phyloP scores from a whole-genome alignment of 2,329 filamentous ascomycete species.

The Penicillium sp. region DNA sequence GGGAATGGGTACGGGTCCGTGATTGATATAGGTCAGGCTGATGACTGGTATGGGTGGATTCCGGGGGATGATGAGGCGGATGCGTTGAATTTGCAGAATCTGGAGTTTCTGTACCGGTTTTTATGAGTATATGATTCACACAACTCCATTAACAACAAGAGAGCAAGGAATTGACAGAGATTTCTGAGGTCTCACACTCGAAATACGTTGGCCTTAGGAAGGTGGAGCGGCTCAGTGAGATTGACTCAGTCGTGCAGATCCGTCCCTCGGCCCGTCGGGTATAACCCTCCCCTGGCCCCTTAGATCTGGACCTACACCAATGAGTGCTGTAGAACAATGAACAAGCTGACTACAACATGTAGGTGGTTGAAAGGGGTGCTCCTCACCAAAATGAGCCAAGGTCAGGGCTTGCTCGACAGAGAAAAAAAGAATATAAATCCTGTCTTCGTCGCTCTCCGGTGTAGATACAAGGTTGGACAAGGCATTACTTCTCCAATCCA shows the following conservation, averaged over 20 bases:
- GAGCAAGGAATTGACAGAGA: too few species aligned
- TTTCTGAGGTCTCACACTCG: too few species aligned
- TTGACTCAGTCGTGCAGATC: background rate
- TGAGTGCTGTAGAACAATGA: too few species aligned
- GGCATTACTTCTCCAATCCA: background rate
- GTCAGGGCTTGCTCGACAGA: too few species aligned
- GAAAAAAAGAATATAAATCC: too few species aligned
- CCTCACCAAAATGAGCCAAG: too few species aligned
- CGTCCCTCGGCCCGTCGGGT: background rate
- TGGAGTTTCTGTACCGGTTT: constrained; percentile 22
- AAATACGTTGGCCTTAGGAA: too few species aligned
- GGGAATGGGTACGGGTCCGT: background rate
- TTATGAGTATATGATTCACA: constrained; percentile 1
- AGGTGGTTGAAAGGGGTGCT: too few species aligned
- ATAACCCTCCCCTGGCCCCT: background rate
- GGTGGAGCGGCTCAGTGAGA: background rate
- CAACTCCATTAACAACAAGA: too few species aligned
- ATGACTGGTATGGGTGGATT: constrained; percentile 21
- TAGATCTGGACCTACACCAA: background rate
- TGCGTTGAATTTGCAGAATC: constrained; percentile 19
- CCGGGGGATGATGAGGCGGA: constrained; percentile 14
- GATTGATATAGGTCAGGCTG: background rate
- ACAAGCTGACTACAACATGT: too few species aligned
- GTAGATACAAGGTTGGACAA: too few species aligned
- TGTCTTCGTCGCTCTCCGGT: too few species aligned